Base-by-base conservation (phyloP, 331 rosid species). In the Rosa hybrid region DNA sequence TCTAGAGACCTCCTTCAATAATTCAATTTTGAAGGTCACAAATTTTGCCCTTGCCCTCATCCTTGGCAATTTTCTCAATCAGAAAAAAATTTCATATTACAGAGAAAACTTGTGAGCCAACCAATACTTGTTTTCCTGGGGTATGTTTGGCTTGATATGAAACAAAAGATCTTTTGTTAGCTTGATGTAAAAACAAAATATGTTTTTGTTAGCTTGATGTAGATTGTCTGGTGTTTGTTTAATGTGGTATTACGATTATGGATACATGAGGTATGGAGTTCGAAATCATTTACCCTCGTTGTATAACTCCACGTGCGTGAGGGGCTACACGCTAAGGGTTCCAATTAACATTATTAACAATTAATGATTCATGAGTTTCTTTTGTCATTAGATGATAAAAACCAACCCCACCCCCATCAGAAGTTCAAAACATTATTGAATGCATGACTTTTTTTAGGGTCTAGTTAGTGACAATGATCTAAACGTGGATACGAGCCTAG, bases 1-100 rank as follows among this genome's bases (percentile, higher is more conserved):
- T 87, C 84, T 72, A 53, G 71, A 82, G 12, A 57, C 71, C 69
- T 68, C 83, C 68, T 2, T 77, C 84, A 87, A 87, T 85, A 30
- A 85, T 86, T 81, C 71, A 82, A 63, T 17, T 38, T 18, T 64
- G 12, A 25, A 7, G 48, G 71, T 67, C 48, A 67, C 71, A 34
- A 8, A 65, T 34, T 5, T 17, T 68, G 27, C 23, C 41, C 46
- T 68, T 68, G 50, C 51, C 46, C 46, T 67, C 7, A 63, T 63
- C 69, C n/a, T 17, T 3, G 48, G 7, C 2, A 12, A 27, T 67
- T 30, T 64, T 64, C 70, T 13, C 4, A 6, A 6, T 60, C 16
- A 60, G 16, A 60, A 11, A 0, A 4, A 4, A 1, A 11, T 62
- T 62, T 13, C 17, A 62, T 34, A 7, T 7, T 14, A 17, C 71